These are phyloP conservation scores for Sporothrix pallida DNA, from an alignment of 2,329 filamentous ascomycete species.

Conservation along the genomic window DNA sequence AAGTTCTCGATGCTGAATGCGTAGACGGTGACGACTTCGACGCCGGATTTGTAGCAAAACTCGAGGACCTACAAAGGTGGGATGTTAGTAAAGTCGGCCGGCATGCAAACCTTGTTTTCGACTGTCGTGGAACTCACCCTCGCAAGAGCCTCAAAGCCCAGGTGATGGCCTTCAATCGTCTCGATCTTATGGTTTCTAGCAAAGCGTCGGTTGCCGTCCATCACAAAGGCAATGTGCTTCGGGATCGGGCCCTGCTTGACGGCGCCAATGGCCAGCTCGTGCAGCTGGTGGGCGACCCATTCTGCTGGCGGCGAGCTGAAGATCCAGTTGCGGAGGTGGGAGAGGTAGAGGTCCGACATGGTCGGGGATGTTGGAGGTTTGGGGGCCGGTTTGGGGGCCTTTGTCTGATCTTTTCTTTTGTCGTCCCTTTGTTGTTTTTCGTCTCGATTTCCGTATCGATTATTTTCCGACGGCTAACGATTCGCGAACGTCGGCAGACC, in stretches of 20 bases:
- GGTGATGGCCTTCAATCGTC: conserved; percentile 92
- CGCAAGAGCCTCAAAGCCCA: conserved; percentile 93
- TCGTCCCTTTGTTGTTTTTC: not conserved
- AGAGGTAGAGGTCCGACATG: conserved; percentile 63
- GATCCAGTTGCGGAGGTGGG: conserved; percentile 68
- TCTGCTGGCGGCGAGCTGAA: conserved; percentile 88
- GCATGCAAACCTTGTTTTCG: not conserved
- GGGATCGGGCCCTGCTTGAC: conserved; percentile 90
- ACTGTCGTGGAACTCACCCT: conserved; percentile 60
- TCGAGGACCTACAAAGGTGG: conserved; percentile 74
- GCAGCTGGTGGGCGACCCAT: conserved; percentile 79
- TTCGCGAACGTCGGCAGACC: not conserved
- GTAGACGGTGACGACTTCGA: conserved; percentile 96
- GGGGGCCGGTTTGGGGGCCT: no score
- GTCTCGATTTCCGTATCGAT: not conserved
- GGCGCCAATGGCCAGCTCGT: conserved; percentile 85
- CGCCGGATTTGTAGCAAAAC: conserved; percentile 96
- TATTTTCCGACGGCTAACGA: not conserved
- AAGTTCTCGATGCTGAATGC: conserved; percentile 99
- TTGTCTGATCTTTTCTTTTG: no score
- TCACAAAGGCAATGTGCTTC: conserved; percentile 97
- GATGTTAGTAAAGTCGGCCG: not conserved
- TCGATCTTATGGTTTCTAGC: conserved; percentile 90
- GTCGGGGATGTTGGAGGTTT: not conserved
- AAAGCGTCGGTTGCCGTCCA: conserved; percentile 97